phyloP scores from a whole-genome alignment of 768 basidiomycete species.

The Tricholoma flavovirens region DNA sequence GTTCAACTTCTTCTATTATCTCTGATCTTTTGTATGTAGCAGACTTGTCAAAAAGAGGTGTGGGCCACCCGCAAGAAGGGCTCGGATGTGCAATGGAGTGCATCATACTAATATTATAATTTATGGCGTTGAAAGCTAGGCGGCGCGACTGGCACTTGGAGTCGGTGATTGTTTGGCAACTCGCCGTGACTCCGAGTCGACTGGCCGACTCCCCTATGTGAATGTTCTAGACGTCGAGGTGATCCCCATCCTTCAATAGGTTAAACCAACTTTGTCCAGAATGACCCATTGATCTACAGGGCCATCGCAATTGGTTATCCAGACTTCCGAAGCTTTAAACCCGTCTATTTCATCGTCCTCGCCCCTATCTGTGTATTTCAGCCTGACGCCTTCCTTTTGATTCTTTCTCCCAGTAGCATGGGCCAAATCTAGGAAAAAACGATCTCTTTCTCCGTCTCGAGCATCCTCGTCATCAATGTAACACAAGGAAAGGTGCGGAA shows the following conservation, averaged over 20 bases:
- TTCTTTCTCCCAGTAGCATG: slow-evolving; percentile 27
- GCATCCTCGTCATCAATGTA: slow-evolving; percentile 69
- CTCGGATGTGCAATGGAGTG: slow-evolving; percentile 30
- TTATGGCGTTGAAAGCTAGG: too few species aligned
- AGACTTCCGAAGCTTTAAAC: slow-evolving; percentile 47
- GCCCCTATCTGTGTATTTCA: slow-evolving; percentile 27
- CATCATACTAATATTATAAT: too few species aligned
- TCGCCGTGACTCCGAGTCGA: too few species aligned
- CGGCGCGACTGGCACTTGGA: too few species aligned
- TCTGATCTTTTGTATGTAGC: slow-evolving; percentile 8
- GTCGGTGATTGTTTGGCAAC: too few species aligned
- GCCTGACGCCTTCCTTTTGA: slow-evolving; percentile 16
- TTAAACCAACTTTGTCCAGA: slow-evolving; percentile 27
- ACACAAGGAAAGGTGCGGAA: slow-evolving; percentile 69
- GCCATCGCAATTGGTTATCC: slow-evolving; percentile 56
- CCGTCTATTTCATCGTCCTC: slow-evolving; percentile 32
- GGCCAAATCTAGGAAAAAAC: slow-evolving; percentile 38
- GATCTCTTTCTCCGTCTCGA: slow-evolving; percentile 41
- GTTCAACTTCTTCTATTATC: not conserved
- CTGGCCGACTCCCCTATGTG: too few species aligned
- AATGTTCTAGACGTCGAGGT: too few species aligned
- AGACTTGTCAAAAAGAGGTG: slow-evolving; percentile 22
- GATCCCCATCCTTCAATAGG: not conserved
- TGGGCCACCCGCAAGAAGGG: slow-evolving; percentile 29
- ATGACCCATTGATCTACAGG: slow-evolving; percentile 55